Conservation (phyloP, 2,329 filamentous ascomycete species). For the Hymenoscyphus infarciens region DNA sequence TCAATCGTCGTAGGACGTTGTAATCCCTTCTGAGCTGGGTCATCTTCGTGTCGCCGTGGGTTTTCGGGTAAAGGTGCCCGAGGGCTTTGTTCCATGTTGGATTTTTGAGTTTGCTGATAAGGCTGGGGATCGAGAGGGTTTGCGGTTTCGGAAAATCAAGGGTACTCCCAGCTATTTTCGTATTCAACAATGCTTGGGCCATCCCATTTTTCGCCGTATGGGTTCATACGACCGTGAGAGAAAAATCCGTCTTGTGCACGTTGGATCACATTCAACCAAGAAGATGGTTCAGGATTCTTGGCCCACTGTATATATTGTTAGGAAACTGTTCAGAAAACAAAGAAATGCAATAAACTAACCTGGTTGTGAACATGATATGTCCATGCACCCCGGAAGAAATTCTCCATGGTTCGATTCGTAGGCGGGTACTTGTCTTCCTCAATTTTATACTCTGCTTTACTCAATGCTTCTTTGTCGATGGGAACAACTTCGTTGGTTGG, state of each 20-base stretch:
- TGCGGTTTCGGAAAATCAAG: slow-evolving; percentile 7
- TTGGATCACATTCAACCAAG: slow-evolving; percentile 51
- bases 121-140: background rate
- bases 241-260: slow-evolving; percentile 54
- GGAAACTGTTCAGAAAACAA: slow-evolving; percentile 4
- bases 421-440: slow-evolving; percentile 50
- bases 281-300: slow-evolving; percentile 53
- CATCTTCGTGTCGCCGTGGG: background rate
- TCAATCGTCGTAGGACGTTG: background rate
- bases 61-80: background rate
- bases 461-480: slow-evolving; percentile 28
- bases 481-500: slow-evolving; percentile 10
- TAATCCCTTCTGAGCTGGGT: background rate
- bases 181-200: slow-evolving; percentile 46
- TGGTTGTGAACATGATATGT: slow-evolving; percentile 57
- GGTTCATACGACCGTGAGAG: slow-evolving; percentile 45
- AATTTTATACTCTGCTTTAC: slow-evolving; percentile 43
- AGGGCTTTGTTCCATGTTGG: background rate
- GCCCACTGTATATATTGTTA: slow-evolving; percentile 42
- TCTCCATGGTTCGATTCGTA: slow-evolving; percentile 52
- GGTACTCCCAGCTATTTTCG: slow-evolving; percentile 49
- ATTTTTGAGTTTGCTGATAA: background rate
- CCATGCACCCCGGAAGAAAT: slow-evolving; percentile 54
- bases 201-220: slow-evolving; percentile 51
- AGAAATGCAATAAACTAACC: slow-evolving; percentile 36